Evolutionary conservation across 371 early-diverging fungal species (phyloP).

Genomic region (Mucor mucedo): DNA sequence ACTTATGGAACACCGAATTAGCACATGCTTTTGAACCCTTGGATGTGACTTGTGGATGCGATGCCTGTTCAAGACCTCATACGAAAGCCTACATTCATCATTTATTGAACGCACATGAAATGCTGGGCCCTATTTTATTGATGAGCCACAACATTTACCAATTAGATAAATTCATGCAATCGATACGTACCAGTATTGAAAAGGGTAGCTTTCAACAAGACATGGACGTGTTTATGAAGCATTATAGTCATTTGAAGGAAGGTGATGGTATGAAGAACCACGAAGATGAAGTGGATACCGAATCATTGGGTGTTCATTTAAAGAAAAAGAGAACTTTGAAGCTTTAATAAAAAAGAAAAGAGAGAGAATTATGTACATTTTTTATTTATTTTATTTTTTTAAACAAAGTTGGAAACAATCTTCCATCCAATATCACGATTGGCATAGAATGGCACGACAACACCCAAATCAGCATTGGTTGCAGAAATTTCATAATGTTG

Average conservation of each 20-base stretch:
- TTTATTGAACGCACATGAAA: slow-evolving; percentile 76
- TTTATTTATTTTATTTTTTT: slow-evolving; percentile 13
- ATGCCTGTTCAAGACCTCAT: slow-evolving; percentile 69
- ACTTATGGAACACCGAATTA: slow-evolving; percentile 58
- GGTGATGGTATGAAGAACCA: slow-evolving; percentile 37
- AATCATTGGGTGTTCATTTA: slow-evolving; percentile 45
- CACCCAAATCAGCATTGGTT: slow-evolving; percentile 59
- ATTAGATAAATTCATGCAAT: slow-evolving; percentile 64
- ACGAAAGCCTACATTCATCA: slow-evolving; percentile 81
- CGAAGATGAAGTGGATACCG: slow-evolving; percentile 45
- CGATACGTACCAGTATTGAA: slow-evolving; percentile 65
- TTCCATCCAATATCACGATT: slow-evolving; percentile 76
- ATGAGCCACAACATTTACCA: slow-evolving; percentile 79
- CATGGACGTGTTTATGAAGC: slow-evolving; percentile 47
- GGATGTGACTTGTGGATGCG: slow-evolving; percentile 65
- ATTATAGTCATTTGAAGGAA: slow-evolving; percentile 44
- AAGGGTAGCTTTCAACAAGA: slow-evolving; percentile 56
- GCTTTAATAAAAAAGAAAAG: slow-evolving; percentile 18
- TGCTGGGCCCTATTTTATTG: slow-evolving; percentile 77
- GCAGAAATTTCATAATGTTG: slow-evolving; percentile 53
- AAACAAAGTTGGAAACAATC: slow-evolving; percentile 54
- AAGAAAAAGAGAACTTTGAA: slow-evolving; percentile 50
- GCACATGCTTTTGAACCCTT: slow-evolving; percentile 66
- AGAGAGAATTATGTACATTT: slow-evolving; percentile 17
- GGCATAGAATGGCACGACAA: slow-evolving; percentile 90